Evolutionary conservation across 2,329 filamentous ascomycete species (phyloP), one percentile per base, ranked within the genome.

Genomic region (Stylonectria norvegica): DNA sequence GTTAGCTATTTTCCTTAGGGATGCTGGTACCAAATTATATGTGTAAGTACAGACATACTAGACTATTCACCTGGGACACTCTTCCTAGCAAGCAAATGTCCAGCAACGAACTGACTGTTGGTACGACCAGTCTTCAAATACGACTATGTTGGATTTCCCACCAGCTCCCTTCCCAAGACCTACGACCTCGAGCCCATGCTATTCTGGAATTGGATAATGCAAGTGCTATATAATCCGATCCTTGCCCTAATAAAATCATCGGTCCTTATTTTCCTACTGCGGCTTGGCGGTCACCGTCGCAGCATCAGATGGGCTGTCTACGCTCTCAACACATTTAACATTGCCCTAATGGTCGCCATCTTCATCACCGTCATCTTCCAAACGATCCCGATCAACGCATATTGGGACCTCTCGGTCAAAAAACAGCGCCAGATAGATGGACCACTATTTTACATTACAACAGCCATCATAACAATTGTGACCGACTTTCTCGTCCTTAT

Each of bases 241-340:
- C 50, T 73, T 2, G 66, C 67, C 4, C 57, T 73, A 8, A 63
- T 71, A 40, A 73, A 72, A 50, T 61, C 63, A 2, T 72, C 70
- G 0, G 58, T 71, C 14, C 59, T 73, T 4, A 45, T 72, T n/a
- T 70, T 72, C 42, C 59, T 72, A n/a, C 58, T 69, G 14, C 67
- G 67, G 1, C 64, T 34, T 53, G 64, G 23, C 54, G 66, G 51
- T 36, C 19, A 60, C 46, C 16, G 55, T 2, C 54, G 59, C 20
- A 46, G 43, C 7, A 53, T 54, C 3, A 44, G 37, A 29, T 55
- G 45, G 45, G 20, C 39, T 15, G 42, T 67, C 36, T 56, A 65
- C 51, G 42, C 45, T n/a, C 42, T 68, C 40, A 71, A 69, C 37
- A 34, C 57, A 0, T 48, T 59, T 12, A 58, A 67, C 1, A 27